Conservation (phyloP, 768 basidiomycete species). For the Crepidotus variabilis region DNA sequence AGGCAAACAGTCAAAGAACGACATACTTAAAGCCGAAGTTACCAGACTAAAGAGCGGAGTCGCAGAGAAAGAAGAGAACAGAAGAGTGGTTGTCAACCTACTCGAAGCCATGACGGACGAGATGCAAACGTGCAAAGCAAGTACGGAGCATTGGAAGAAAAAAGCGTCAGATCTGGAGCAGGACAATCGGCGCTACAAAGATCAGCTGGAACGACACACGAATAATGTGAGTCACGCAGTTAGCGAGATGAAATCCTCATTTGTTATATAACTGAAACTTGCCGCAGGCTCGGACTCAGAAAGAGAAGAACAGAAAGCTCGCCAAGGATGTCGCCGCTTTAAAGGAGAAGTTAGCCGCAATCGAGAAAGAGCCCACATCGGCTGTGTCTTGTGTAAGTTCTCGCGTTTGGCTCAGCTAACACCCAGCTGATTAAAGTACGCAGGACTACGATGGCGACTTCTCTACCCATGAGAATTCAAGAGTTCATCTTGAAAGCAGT, state of each 20-base stretch:
- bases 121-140: constrained; percentile 15
- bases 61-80: constrained; percentile 16
- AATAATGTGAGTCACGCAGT: constrained; percentile 19
- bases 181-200: constrained; percentile 25
- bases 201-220: constrained; percentile 25
- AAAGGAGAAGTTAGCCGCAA: constrained; percentile 10
- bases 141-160: constrained; percentile 13
- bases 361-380: constrained; percentile 13
- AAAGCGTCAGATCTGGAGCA: constrained; percentile 20
- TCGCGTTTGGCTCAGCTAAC: neutral
- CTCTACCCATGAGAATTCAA: constrained; percentile 17
- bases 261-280: neutral
- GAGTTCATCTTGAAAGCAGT: constrained; percentile 10
- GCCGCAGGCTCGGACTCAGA: constrained; percentile 16
- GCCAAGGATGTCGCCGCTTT: constrained; percentile 17
- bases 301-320: constrained; percentile 19
- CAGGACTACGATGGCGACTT: constrained; percentile 24
- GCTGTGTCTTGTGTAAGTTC: constrained; percentile 10
- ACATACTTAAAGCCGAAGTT: constrained; percentile 19
- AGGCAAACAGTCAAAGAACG: constrained; percentile 14
- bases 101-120: constrained; percentile 25
- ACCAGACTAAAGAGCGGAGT: constrained; percentile 12
- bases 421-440: neutral
- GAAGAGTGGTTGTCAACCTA: constrained; percentile 23
- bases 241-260: neutral